These are phyloP conservation scores for Cystoisospora suis DNA, from an alignment of 169 alveolate species.

Conservation along the genomic window DNA sequence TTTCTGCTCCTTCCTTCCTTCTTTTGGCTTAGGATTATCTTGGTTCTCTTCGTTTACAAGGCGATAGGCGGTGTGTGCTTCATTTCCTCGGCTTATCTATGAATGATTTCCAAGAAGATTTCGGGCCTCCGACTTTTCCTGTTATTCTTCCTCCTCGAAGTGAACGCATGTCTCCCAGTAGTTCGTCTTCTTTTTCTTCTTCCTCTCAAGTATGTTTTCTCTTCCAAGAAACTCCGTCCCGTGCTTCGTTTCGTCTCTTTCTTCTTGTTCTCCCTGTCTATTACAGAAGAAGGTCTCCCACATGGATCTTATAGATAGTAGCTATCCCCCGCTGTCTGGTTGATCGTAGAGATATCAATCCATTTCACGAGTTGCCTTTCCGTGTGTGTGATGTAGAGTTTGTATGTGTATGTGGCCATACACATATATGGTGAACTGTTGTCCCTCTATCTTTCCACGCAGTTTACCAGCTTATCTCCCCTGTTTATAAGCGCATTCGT, in stretches of 20 bases:
- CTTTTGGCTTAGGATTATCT: constrained; percentile 38
- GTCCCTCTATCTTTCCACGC: not conserved
- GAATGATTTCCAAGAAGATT: constrained; percentile 48
- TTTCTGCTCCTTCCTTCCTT: not conserved
- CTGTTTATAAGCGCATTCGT: too few species aligned
- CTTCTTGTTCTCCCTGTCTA: not conserved
- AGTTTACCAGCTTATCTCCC: too few species aligned
- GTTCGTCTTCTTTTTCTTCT: too few species aligned
- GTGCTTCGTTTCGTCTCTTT: too few species aligned
- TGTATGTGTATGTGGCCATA: not conserved
- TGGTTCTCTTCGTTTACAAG: constrained; percentile 63
- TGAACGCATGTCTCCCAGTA: too few species aligned
- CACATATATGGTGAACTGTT: not conserved
- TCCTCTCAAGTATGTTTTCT: too few species aligned
- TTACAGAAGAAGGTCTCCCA: not conserved
- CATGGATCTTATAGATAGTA: not conserved
- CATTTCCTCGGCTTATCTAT: constrained; percentile 51
- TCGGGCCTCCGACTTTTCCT: constrained; percentile 56
- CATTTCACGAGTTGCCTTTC: too few species aligned
- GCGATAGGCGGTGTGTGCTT: constrained; percentile 54
- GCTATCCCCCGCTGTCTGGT: not conserved
- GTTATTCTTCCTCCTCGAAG: constrained; percentile 24
- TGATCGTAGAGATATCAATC: not conserved
- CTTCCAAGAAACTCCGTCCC: not conserved
- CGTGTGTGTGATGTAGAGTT: too few species aligned